Evolutionary conservation across 306 rosid species (phyloP).

Genomic region (Macrotyloma uniflorum): DNA sequence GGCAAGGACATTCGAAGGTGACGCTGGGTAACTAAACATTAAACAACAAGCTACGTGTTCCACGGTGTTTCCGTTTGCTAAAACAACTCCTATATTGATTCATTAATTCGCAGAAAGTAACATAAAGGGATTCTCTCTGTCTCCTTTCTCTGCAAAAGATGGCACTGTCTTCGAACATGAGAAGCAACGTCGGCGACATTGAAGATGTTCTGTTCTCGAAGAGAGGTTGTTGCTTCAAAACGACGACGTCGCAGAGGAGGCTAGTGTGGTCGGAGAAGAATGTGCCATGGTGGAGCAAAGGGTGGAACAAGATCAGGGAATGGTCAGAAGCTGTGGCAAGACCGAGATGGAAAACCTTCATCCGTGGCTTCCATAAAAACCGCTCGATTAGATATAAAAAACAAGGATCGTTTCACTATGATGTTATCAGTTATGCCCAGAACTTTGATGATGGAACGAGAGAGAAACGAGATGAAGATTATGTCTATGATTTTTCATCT

Average conservation of each 20-base stretch:
- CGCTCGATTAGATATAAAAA: background rate
- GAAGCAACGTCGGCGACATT: too few relatives aligned
- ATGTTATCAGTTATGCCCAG: conserved; percentile 37
- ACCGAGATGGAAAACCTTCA: conserved; percentile 70
- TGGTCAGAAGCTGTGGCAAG: conserved; percentile 67
- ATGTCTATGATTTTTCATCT: conserved; percentile 46
- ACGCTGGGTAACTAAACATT: too few relatives aligned
- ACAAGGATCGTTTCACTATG: conserved; percentile 40
- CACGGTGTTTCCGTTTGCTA: too few relatives aligned
- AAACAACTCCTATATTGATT: too few relatives aligned
- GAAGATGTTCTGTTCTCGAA: too few relatives aligned
- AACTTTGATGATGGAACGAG: conserved; percentile 53
- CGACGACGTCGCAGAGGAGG: background rate
- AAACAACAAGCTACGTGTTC: too few relatives aligned
- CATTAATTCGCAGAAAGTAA: too few relatives aligned
- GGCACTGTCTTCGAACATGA: too few relatives aligned
- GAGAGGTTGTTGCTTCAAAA: too few relatives aligned
- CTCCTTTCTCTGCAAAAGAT: too few relatives aligned
- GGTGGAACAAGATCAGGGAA: conserved; percentile 57
- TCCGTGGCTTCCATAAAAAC: conserved; percentile 51
- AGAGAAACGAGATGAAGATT: conserved; percentile 31
- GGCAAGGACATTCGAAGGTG: too few relatives aligned
- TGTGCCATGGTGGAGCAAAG: conserved; percentile 45
- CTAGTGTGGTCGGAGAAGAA: background rate
- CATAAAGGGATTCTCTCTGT: too few relatives aligned